Evolutionary conservation across 805 yeast genomes (phyloP).

Genomic region (Kregervanrija delftensis): DNA sequence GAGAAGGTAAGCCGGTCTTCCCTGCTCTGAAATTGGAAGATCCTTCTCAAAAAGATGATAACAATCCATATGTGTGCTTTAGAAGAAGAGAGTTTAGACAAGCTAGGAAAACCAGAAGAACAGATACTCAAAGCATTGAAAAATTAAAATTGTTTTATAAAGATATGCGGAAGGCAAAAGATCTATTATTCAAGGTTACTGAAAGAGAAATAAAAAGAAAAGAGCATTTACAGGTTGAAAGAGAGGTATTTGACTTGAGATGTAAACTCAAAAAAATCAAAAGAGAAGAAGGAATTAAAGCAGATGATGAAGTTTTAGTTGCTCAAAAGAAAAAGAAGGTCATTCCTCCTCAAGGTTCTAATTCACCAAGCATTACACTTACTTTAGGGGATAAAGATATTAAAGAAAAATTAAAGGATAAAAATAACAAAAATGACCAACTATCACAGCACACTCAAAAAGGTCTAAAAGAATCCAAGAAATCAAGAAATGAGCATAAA

Average conservation of each 20-base stretch:
- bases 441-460: too few species aligned
- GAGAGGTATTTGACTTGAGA: slow-evolving; percentile 65
- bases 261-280: slow-evolving; percentile 66
- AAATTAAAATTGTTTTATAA: slow-evolving; percentile 64
- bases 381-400: slow-evolving; percentile 10
- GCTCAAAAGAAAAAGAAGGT: slow-evolving; percentile 67
- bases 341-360: slow-evolving; percentile 13
- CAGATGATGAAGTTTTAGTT: slow-evolving; percentile 77
- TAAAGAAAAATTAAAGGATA: slow-evolving; percentile 1
- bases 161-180: slow-evolving; percentile 72
- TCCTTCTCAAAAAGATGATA: slow-evolving; percentile 73
- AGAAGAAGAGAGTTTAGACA: slow-evolving; percentile 93
- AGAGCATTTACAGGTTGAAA: slow-evolving; percentile 56
- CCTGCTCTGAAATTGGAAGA: slow-evolving; percentile 82
- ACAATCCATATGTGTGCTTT: slow-evolving; percentile 92
- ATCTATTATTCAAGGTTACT: slow-evolving; percentile 60
- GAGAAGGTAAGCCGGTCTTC: slow-evolving; percentile 63
- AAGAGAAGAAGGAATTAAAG: slow-evolving; percentile 67
- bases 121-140: slow-evolving; percentile 86
- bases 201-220: slow-evolving; percentile 64
- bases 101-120: slow-evolving; percentile 91
- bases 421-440: neutral
- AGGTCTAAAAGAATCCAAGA: too few species aligned
- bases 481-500: too few species aligned
- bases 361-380: slow-evolving; percentile 5